These are phyloP conservation scores for Suillus weaverae DNA, from an alignment of 768 basidiomycete genomes.

Conservation along the genomic window DNA sequence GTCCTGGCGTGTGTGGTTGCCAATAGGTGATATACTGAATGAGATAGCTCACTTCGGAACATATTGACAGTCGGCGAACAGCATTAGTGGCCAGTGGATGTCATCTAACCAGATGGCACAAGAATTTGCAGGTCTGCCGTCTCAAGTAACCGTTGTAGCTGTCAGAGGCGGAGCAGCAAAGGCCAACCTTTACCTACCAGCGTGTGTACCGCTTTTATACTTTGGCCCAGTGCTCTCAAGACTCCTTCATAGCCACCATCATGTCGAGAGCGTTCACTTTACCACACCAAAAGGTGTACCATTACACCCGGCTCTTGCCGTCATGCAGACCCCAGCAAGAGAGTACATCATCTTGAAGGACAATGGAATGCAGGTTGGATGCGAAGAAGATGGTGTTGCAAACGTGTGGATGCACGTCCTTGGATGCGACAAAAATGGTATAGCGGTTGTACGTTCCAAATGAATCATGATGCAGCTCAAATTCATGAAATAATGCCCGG, in stretches of 20 bases:
- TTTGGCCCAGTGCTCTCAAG: not conserved
- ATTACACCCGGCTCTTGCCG: conserved; percentile 64
- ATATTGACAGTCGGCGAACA: conserved; percentile 27
- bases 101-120: conserved; percentile 70
- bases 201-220: conserved; percentile 40
- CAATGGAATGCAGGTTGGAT: conserved; percentile 76
- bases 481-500: not conserved
- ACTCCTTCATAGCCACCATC: conserved; percentile 23
- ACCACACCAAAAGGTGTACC: conserved; percentile 38
- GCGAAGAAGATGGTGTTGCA: conserved; percentile 72
- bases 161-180: conserved; percentile 23
- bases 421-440: conserved; percentile 39
- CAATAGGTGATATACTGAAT: conserved; percentile 52
- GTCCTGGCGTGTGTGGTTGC: conserved; percentile 68
- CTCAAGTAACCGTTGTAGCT: conserved; percentile 4
- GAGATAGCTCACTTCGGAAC: not conserved
- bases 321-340: conserved; percentile 66
- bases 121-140: conserved; percentile 57
- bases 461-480: not conserved
- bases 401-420: conserved; percentile 61
- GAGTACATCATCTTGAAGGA: conserved; percentile 72
- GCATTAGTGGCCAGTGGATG: conserved; percentile 71
- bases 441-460: not conserved
- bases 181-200: conserved; percentile 64
- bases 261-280: conserved; percentile 76